Percentiles rank a stretch among this genome's conserved stretches.
These are phyloP conservation scores for Diaporthe ilicicola DNA, from an alignment of 2,329 filamentous ascomycete species.

Conservation along the genomic window DNA sequence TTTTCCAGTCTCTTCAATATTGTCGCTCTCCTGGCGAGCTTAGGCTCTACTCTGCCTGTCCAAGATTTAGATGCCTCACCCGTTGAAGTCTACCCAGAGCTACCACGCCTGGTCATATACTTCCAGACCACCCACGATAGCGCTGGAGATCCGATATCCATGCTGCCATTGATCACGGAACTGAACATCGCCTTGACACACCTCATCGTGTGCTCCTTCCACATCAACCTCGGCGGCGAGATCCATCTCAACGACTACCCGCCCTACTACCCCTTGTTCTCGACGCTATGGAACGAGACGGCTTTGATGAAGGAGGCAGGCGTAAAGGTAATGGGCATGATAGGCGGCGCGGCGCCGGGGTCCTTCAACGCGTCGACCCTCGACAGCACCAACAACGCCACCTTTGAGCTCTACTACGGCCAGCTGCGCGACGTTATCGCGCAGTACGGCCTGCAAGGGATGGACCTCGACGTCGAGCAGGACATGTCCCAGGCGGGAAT, in stretches of 20 bases:
- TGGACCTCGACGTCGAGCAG: slow-evolving; percentile 86
- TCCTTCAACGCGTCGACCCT: slow-evolving; percentile 67
- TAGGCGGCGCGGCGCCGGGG: slow-evolving; percentile 84
- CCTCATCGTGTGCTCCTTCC: slow-evolving; percentile 86
- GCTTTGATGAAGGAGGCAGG: slow-evolving; percentile 75
- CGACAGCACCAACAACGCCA: slow-evolving; percentile 58
- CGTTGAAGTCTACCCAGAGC: slow-evolving; percentile 22
- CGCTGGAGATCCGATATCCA: slow-evolving; percentile 55
- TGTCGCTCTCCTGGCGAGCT: not conserved
- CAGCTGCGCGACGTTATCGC: slow-evolving; percentile 74
- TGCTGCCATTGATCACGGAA: slow-evolving; percentile 60
- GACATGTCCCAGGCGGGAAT: slow-evolving; percentile 72
- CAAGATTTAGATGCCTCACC: slow-evolving; percentile 26
- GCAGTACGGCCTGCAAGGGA: slow-evolving; percentile 68
- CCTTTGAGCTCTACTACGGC: slow-evolving; percentile 78
- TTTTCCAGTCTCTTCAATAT: not conserved
- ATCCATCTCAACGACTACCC: slow-evolving; percentile 84
- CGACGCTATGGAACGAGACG: slow-evolving; percentile 81
- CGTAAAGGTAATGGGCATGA: slow-evolving; percentile 84
- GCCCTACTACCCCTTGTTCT: slow-evolving; percentile 72
- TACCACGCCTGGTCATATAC: slow-evolving; percentile 60
- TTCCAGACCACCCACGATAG: slow-evolving; percentile 64
- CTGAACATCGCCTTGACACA: slow-evolving; percentile 71
- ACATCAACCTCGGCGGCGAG: slow-evolving; percentile 75
- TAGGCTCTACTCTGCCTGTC: slow-evolving; percentile 12